Evolutionary conservation across 768 basidiomycete genomes (phyloP).

Genomic region (Rhizopogon vinicolor): DNA sequence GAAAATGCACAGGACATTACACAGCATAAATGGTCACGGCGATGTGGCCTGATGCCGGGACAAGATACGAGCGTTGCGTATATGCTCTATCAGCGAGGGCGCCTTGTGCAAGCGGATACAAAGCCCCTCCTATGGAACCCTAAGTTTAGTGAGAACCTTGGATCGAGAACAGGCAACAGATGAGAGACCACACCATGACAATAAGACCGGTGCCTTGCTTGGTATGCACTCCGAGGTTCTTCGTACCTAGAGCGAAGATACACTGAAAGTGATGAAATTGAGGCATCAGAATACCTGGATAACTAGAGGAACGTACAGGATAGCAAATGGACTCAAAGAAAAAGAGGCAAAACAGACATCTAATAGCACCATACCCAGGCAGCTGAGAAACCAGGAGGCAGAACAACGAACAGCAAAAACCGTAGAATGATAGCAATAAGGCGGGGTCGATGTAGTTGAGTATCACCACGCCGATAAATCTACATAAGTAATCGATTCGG

Average conservation of each 20-base stretch:
- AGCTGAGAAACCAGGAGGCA: conserved; percentile 45
- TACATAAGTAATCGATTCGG: conserved; percentile 15
- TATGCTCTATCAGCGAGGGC: conserved; percentile 45
- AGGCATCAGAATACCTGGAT: neutral
- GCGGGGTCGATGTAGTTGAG: conserved; percentile 65
- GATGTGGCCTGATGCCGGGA: conserved; percentile 53
- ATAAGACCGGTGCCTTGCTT: conserved; percentile 60
- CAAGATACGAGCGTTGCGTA: conserved; percentile 55
- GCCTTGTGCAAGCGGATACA: conserved; percentile 61
- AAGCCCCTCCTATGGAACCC: conserved; percentile 61
- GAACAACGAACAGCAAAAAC: conserved; percentile 46
- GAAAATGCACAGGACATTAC: conserved; percentile 30
- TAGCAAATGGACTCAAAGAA: conserved; percentile 77
- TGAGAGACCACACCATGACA: conserved; percentile 41
- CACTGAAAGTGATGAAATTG: conserved; percentile 25
- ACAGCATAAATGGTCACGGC: conserved; percentile 54
- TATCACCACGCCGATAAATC: conserved; percentile 57
- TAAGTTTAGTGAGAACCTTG: conserved; percentile 10
- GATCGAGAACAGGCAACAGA: neutral
- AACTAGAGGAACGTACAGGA: conserved; percentile 34
- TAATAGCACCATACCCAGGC: conserved; percentile 50
- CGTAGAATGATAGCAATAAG: conserved; percentile 52
- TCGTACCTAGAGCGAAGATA: conserved; percentile 62
- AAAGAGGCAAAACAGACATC: conserved; percentile 60
- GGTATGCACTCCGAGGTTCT: conserved; percentile 55